Evolutionary conservation across 2,329 filamentous ascomycete species (phyloP), one percentile per base, ranked within the genome.

Genomic region (Penicillium sp.): DNA sequence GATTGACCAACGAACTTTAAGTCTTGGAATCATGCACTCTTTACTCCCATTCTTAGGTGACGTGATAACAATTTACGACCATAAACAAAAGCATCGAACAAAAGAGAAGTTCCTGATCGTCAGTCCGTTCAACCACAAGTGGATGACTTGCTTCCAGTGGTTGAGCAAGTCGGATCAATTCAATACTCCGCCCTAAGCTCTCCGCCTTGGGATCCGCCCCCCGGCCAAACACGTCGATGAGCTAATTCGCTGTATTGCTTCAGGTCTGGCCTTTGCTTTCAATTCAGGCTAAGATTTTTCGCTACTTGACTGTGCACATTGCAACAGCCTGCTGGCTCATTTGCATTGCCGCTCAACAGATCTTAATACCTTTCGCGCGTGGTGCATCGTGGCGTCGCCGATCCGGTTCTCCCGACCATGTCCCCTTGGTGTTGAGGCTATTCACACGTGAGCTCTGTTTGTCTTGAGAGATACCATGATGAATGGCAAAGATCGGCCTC

Each of bases 401-500:
- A 36, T 50, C 44, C 58, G 45, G 50, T 30, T 52, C 29, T 53
- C 50, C 57, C 56, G 64, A 66, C 48, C 54, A 69, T 70, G 67
- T 62, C 56, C 64, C 61, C 57, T 58, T 67, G 62, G 60, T 61
- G 55, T 54, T 50, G 39, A 46, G 42, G 36, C 58, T 49, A 46
- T 34, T 52, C 54, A 58, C 59, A 55, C 63, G 54, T 61, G 58
- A 65, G 47, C 48, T 58, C 50, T 53, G 50, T 57, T 56, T 52
- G 45, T 39, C 42, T 36, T 38, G 22, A 57, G 53, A 52, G 50
- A 54, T 45, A 50, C 53, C 52, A 67, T 49, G n/a, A 71, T 72
- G 69, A 71, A 63, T 49, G 61, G 63, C 41, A 64, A 66, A 56
- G 67, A 71, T 44, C 67, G 66, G 48, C 56, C 66, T 38, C 65